A percentile compares a stretch with the other conserved stretches of the same genome.
Conservation (phyloP, 2,329 filamentous ascomycete genomes). For the Clonostachys solani region DNA sequence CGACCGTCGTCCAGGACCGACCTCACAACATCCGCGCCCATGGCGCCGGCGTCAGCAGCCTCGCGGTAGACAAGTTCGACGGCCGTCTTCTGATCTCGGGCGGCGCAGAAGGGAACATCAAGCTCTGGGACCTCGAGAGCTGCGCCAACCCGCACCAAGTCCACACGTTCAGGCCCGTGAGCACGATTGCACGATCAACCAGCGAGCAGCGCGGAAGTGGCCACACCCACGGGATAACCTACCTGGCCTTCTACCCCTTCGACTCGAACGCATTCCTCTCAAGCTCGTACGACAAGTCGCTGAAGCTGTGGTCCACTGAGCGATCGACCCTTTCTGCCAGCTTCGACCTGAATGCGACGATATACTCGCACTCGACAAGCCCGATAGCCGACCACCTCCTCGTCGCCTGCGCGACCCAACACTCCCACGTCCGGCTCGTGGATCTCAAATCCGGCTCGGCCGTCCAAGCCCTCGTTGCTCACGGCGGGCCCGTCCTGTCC, state of each 20-base stretch:
- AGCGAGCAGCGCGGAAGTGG: conserved; percentile 14
- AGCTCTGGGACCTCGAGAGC: conserved; percentile 80
- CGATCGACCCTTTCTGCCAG: conserved; percentile 56
- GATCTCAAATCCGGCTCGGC: conserved; percentile 77
- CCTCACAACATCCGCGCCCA: conserved; percentile 57
- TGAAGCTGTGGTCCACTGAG: conserved; percentile 71
- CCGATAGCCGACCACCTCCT: conserved; percentile 68
- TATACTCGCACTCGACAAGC: conserved; percentile 77
- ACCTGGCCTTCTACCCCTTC: conserved; percentile 75
- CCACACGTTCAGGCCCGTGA: conserved; percentile 50
- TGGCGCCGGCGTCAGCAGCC: conserved; percentile 70
- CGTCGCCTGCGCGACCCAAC: conserved; percentile 84
- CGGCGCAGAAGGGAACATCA: conserved; percentile 79
- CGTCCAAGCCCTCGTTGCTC: conserved; percentile 67
- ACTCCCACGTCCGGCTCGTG: conserved; percentile 78
- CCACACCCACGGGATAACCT: conserved; percentile 70
- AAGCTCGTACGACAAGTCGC: conserved; percentile 71
- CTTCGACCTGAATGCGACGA: conserved; percentile 63
- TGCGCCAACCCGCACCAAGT: conserved; percentile 30
- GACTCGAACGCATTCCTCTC: conserved; percentile 73
- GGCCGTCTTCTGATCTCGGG: conserved; percentile 76
- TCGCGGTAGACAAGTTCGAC: conserved; percentile 79
- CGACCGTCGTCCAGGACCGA: conserved; percentile 16
- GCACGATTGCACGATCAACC: conserved; percentile 39
- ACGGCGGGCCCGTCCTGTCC: conserved; percentile 63